phyloP scores from a whole-genome alignment of 306 rosid species.

The Sphenostylis stenocarpa region DNA sequence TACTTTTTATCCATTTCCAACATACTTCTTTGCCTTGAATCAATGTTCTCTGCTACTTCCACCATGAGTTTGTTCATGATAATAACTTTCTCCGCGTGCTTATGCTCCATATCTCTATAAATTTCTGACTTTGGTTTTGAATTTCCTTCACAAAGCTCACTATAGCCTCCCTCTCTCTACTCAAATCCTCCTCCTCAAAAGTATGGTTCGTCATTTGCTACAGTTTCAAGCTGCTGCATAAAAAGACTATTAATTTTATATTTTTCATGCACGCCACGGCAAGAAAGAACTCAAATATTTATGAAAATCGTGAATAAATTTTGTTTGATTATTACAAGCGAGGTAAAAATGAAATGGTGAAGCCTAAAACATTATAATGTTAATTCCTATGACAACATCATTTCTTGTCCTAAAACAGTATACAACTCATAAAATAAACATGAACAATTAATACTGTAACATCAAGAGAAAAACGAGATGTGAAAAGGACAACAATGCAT shows the following conservation, averaged over 20 bases:
- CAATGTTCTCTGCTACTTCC: background rate
- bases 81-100: background rate
- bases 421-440: too few species aligned
- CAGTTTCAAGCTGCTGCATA: background rate
- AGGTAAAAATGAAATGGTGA: too few species aligned
- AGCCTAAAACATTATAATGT: too few species aligned
- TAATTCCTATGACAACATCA: too few species aligned
- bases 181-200: background rate
- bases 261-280: too few species aligned
- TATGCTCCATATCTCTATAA: constrained; percentile 6
- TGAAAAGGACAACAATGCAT: too few species aligned
- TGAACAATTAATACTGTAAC: too few species aligned
- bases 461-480: too few species aligned
- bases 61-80: background rate
- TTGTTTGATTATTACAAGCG: too few species aligned
- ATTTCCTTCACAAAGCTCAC: constrained; percentile 3
- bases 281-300: too few species aligned
- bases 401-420: too few species aligned
- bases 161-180: background rate
- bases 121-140: constrained; percentile 17
- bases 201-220: constrained; percentile 1
- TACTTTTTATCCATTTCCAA: background rate
- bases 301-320: too few species aligned
- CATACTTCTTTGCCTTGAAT: background rate
- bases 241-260: background rate